Percentiles rank a stretch among this genome's conserved stretches.
These are phyloP conservation scores for Diplodia mutila DNA, from an alignment of 2,329 filamentous ascomycete species.

Conservation along the genomic window DNA sequence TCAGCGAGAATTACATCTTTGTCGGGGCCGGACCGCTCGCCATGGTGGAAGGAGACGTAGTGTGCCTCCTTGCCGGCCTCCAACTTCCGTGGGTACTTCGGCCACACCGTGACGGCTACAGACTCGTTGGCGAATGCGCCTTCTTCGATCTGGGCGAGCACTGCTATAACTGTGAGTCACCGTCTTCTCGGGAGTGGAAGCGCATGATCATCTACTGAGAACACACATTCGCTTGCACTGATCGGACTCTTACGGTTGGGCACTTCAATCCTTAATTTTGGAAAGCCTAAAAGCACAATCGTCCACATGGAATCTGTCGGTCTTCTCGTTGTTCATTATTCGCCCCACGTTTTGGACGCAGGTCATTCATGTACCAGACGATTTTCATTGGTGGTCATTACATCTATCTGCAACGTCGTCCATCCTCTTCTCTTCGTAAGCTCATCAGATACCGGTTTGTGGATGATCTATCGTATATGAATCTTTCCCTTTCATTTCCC, in stretches of 20 bases:
- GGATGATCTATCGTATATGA: background rate
- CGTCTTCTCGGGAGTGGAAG: background rate
- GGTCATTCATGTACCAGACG: background rate
- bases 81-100: background rate
- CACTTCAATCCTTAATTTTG: too few relatives aligned
- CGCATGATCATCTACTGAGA: background rate
- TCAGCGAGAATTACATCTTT: background rate
- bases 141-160: background rate
- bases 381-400: background rate
- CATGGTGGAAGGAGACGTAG: background rate
- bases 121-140: background rate
- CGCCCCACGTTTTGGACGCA: too few relatives aligned
- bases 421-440: background rate
- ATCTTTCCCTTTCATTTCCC: background rate
- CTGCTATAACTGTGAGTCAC: background rate
- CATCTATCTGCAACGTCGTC: background rate
- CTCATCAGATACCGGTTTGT: background rate
- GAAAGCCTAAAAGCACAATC: background rate
- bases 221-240: too few relatives aligned
- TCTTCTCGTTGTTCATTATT: background rate
- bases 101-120: background rate
- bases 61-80: background rate
- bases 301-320: background rate
- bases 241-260: background rate
- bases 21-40: background rate